Base-by-base conservation (phyloP, 805 yeast genomes). In the Metschnikowia santaceciliae region DNA sequence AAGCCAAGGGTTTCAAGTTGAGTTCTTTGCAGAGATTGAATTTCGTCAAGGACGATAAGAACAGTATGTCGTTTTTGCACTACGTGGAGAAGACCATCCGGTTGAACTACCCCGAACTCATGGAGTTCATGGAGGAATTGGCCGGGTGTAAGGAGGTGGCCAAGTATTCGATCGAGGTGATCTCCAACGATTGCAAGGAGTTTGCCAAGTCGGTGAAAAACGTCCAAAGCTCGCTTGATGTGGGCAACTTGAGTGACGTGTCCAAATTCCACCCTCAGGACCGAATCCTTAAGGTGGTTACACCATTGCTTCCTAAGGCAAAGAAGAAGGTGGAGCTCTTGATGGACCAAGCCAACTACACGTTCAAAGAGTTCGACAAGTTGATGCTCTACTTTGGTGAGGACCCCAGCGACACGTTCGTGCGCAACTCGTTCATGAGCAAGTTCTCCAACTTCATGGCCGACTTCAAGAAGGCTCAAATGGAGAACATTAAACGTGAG, bases 381-480 rank as follows among this genome's bases (percentile, higher is more conserved):
- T 62, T 84, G 51, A 82, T 87, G 88, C 71, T 72, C 48, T 84
- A 80, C 63, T 87, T 82, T 62, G 95, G 92, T 7, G 95, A 87
- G 63, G 83, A 82, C 59, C 78, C 81, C 1, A 80, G 78, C 49
- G 78, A 76, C 35, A 71, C 79, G 20, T 74, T 73, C 56, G 76
- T 81, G 6, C 77, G 81, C 57, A 82, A 80, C 59, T 68, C 81
- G 0, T 87, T 87, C 61, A 79, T 87, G 63, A 70, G 78, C 52
- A 82, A 81, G 61, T 83, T 87, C 58, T 66, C 82, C 6, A 77
- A 76, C 49, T 87, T 87, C 59, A 70, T 81, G 23, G 70, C 71
- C 43, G 84, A 83, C 55, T 86, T 82, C 65, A 83, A 79, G 61
- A 78, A 76, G 50, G 89, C 82, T 5, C 86, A 85, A 50, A 68